Evolutionary conservation across 345 rosid genomes (phyloP), one percentile per base, ranked within the genome.

Genomic region (Rhodamnia rubescens): DNA sequence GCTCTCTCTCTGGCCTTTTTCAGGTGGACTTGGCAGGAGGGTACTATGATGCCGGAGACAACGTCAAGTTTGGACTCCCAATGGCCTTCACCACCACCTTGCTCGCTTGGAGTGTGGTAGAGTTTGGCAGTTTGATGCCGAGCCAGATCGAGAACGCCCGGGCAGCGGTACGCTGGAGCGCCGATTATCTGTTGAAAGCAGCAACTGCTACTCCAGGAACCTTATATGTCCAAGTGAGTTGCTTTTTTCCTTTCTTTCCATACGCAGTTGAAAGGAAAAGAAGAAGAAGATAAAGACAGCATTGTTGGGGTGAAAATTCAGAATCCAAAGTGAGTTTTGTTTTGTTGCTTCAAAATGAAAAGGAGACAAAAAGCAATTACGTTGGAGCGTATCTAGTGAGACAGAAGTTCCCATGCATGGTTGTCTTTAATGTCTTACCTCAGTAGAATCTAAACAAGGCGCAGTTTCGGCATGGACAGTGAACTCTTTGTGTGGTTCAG

Each of bases 41-140:
- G 26, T 95, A 93, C 87, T 95, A 95, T 87, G 96, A 95, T 88
- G 98, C 98, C 1, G 98, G 98, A 18, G 98, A 95, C 85, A 95
- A 95, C 84, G 92, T 95, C 40, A 95, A 95, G 88, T 95, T 95
- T 82, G 96, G 96, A 4, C 90, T 93, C 36, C 98, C 98, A 12
- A 91, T 95, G 96, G 96, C 98, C 59, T 95, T 93, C 89, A 93
- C 98, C 4, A 92, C 93, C 26, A 93, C 98, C 51, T 58, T 94
- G 89, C 85, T 94, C 87, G 85, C 96, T 9, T 94, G 98, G 98
- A 92, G 98, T 74, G 96, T 93, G 81, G 90, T 94, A 83, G 98
- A 94, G 89, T 94, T 94, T 40, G 96, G 94, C 2, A 84, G 84
- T 85, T 92, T 92, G 1, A 94, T 94, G 98, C 84, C 52, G 13